Conservation (phyloP, 73 alveolate genomes). For the Urostyla sp. region DNA sequence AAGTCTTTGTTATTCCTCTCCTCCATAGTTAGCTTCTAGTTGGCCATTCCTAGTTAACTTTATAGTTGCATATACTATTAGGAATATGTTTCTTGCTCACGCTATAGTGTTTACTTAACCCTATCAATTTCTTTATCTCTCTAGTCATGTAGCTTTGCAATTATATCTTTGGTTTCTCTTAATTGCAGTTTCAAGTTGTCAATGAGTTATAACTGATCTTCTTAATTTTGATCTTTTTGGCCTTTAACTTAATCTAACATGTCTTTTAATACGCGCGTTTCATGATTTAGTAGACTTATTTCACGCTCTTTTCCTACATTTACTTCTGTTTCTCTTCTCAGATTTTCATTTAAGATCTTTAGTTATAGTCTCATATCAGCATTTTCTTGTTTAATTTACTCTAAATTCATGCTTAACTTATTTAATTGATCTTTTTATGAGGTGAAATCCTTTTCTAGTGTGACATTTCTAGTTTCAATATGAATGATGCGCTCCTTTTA, state of each 20-base stretch:
- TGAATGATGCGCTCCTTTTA: constrained; percentile 51
- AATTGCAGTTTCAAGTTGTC: constrained; percentile 57
- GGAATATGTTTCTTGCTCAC: constrained; percentile 35
- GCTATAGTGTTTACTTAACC: constrained; percentile 37
- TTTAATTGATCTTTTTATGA: constrained; percentile 22
- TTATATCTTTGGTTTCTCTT: constrained; percentile 58
- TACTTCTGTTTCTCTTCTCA: constrained; percentile 61
- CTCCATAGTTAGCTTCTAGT: constrained; percentile 53
- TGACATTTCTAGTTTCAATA: constrained; percentile 45
- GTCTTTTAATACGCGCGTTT: constrained; percentile 8
- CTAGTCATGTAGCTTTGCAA: constrained; percentile 16
- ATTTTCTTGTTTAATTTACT: constrained; percentile 36
- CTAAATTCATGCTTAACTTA: constrained; percentile 31
- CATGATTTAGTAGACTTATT: background rate
- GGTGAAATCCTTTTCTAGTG: constrained; percentile 46
- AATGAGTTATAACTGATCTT: constrained; percentile 36
- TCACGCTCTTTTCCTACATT: constrained; percentile 1
- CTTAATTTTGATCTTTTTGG: constrained; percentile 12
- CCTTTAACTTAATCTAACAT: constrained; percentile 16
- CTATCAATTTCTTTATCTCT: constrained; percentile 48
- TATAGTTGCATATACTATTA: constrained; percentile 31
- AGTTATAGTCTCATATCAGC: constrained; percentile 57
- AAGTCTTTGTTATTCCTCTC: constrained; percentile 69
- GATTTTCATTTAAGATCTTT: constrained; percentile 52
- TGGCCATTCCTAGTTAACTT: constrained; percentile 40